Conservation (phyloP, 1,139 yeast species). For the Taiozyma onychis region DNA sequence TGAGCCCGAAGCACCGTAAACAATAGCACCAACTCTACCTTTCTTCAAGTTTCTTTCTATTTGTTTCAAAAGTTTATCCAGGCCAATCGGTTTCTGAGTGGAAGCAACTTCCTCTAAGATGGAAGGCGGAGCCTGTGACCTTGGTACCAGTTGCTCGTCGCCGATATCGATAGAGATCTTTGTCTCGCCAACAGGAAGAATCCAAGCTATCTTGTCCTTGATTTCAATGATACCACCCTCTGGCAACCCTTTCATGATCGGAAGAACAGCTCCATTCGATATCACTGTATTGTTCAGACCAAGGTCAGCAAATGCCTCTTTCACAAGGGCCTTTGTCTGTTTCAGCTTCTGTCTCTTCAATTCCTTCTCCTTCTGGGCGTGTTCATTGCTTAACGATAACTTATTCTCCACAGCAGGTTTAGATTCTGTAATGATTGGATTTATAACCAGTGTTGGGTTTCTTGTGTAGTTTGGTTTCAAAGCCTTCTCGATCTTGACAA, state of each 20-base stretch:
- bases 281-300: constrained; percentile 30
- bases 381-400: constrained; percentile 15
- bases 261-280: constrained; percentile 45
- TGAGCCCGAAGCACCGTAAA: constrained; percentile 61
- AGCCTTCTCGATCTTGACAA: constrained; percentile 50
- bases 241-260: constrained; percentile 45
- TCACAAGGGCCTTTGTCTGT: constrained; percentile 25
- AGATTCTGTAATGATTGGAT: constrained; percentile 48
- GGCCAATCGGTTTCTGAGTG: constrained; percentile 45
- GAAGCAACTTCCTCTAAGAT: constrained; percentile 1
- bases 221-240: constrained; percentile 59
- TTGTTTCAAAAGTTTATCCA: constrained; percentile 41
- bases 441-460: constrained; percentile 40
- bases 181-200: constrained; percentile 26
- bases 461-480: constrained; percentile 32
- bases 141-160: constrained; percentile 45
- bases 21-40: constrained; percentile 49
- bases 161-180: constrained; percentile 43
- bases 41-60: constrained; percentile 39
- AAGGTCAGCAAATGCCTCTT: constrained; percentile 11
- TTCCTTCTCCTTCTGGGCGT: constrained; percentile 19
- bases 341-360: constrained; percentile 17
- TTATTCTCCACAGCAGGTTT: constrained; percentile 20
- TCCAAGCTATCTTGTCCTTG: constrained; percentile 45
- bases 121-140: constrained; percentile 38